Conservation (phyloP, 202 grass and related monocot genomes). For the Thinopyrum obtusiflorum region DNA sequence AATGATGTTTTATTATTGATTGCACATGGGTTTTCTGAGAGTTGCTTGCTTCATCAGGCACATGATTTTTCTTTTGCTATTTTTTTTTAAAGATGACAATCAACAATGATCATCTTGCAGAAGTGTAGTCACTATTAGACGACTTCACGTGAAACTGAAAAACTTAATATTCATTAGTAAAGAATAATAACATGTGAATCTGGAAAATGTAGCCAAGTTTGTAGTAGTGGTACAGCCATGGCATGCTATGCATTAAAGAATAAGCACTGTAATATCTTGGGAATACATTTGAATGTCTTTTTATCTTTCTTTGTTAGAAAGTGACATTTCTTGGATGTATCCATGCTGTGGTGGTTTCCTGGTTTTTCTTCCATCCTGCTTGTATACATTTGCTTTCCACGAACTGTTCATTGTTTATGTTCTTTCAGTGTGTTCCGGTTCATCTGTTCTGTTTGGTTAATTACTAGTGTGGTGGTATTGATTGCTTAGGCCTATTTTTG, state of each 20-base stretch:
- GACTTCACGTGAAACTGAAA: not conserved
- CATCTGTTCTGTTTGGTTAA: not conserved
- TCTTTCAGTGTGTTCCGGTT: not conserved
- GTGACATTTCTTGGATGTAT: not conserved
- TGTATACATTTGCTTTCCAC: not conserved
- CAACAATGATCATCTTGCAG: not conserved
- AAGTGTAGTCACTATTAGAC: not conserved
- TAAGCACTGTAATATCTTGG: not conserved
- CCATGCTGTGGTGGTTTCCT: constrained; percentile 11
- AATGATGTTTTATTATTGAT: not conserved
- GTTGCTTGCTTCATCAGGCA: not conserved
- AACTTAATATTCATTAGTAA: not conserved
- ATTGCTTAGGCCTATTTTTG: not conserved
- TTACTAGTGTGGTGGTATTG: not conserved
- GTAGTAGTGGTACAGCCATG: not conserved
- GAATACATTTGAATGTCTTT: constrained; percentile 3
- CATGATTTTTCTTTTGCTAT: not conserved
- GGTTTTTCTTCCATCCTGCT: constrained; percentile 22
- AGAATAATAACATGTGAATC: not conserved
- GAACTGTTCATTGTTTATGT: not conserved
- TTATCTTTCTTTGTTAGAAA: not conserved
- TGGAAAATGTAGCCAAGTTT: not conserved
- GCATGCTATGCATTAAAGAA: not conserved
- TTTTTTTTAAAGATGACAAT: not conserved
- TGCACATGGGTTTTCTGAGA: not conserved